phyloP scores from a whole-genome alignment of 2,329 filamentous ascomycete species.

The Pyricularia sp. region DNA sequence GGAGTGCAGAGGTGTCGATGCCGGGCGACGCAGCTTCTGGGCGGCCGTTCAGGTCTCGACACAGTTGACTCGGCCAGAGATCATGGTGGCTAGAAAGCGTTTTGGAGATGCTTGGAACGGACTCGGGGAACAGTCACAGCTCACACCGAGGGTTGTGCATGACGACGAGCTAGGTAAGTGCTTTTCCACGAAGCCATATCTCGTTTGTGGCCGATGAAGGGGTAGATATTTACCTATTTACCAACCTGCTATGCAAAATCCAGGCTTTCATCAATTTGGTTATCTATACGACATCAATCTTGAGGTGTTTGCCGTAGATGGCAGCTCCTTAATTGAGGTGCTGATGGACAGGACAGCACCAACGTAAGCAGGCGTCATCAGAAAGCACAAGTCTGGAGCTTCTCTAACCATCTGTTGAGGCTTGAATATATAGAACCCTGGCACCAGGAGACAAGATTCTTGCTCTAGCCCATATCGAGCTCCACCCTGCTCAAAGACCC shows the following conservation, averaged over 20 bases:
- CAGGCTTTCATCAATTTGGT: conserved; percentile 25
- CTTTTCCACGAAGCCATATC: not conserved
- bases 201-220: not conserved
- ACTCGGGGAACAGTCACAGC: conserved; percentile 4
- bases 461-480: conserved; percentile 32
- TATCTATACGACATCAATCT: conserved; percentile 35
- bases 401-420: not conserved
- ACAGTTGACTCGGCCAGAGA: conserved; percentile 14
- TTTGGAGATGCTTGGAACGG: conserved; percentile 6
- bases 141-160: conserved; percentile 4
- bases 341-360: conserved; percentile 30
- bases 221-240: not conserved
- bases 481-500: conserved; percentile 14
- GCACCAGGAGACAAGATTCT: conserved; percentile 14
- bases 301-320: conserved; percentile 28
- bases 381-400: not conserved
- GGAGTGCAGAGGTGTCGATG: conserved; percentile 7
- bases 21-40: conserved; percentile 25
- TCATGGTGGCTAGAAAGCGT: conserved; percentile 10
- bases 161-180: conserved; percentile 8
- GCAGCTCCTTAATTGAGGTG: conserved; percentile 30
- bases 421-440: not conserved
- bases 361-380: conserved; percentile 17
- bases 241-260: not conserved
- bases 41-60: conserved; percentile 33